Base-by-base conservation (phyloP, 2,329 filamentous ascomycete species). In the Calonectria pseudoreteaudii region DNA sequence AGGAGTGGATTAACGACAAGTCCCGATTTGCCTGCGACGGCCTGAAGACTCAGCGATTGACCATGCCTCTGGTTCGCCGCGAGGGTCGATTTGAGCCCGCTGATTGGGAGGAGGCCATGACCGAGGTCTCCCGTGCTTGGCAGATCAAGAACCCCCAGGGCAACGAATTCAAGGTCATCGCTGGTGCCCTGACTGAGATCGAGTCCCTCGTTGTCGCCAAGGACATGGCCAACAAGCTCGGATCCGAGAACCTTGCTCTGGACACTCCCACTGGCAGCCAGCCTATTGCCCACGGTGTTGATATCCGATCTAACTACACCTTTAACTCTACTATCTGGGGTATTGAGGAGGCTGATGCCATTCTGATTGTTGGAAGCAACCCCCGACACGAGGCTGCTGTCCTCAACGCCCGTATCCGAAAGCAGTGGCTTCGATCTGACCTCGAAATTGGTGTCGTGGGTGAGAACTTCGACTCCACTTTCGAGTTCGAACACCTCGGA, bases 1-100 rank as follows among this genome's bases (percentile, higher is more conserved):
- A 99, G 88, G 97, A 99, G 86, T 99, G 97, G 97, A 98, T 99
- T 85, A 97, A 98, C 86, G 97, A 99, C 89, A 99, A 98, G 90
- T 93, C 95, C 50, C 93, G 97, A 77, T 99, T 98, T 84, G 96
- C 97, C 52, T 98, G 96, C 84, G 97, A 99, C 84, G 97, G 97
- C 65, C 90, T 99, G 78, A 98, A 96, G 91, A 98, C 96, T 60
- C 97, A 99, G 87, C 92, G 97, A 83, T 89, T 99, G 71, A 98
- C 97, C 44, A 97, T 96, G 78, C 97, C 97, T 52, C 88, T 99
- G 76, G 93, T 98, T 81, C 94, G 96, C 79, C 93, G 93, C 72
- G 94, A 97, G 73, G 94, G 96, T 82, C 95, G 96, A 84, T 98
- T 99, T 85, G 92, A 96, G 85, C 95, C 97, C 34, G 95, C 93